Base-by-base conservation (phyloP, 768 basidiomycete genomes). In the Agrocybe praecox region DNA sequence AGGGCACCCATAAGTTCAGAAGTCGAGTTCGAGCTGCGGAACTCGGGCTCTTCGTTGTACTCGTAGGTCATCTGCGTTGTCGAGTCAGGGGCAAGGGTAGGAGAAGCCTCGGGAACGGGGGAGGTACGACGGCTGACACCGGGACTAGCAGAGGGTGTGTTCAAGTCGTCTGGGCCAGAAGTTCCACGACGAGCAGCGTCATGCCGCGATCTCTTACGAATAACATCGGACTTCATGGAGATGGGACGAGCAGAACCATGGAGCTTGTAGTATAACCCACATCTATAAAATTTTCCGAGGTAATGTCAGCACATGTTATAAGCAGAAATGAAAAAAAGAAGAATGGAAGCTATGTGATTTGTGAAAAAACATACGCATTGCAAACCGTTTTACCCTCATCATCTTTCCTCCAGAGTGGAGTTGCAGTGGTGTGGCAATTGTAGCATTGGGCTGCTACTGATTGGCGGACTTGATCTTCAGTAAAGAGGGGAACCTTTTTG, bases 341-440 rank as follows among this genome's bases (percentile, higher is more conserved):
- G n/a, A 40, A 40, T 40, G 36, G 36, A 40, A 40, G 36, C 8
- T 34, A 34, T 34, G 15, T 14, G n/a, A 40, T 14, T 15, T 40
- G n/a, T 40, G n/a, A 40, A 23, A 51, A 55, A 23, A 84, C 88
- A 71, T 69, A 93, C 88, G 92, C 92, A 65, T 94, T 94, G 76
- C 92, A 94, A 40, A 94, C 90, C 0, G 92, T 94, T 77, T 91
- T 91, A 53, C 92, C 92, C 72, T 93, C 92, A 63, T 93, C 91
- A 63, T 94, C 92, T 72, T 94, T 94, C 60, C 92, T 82, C 92
- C 92, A 94, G 40, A 94, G 82, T 12, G 92, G 92, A 6, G 92
- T 93, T 14, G 91, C 90, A 2, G 90, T 93, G 21, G 92, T 94
- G 66, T 92, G 89, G 75, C 92, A 94, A 66, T 93, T 94, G 73